These are phyloP conservation scores for Aspergillus niger DNA, from an alignment of 2,329 filamentous ascomycete genomes.

Conservation along the genomic window DNA sequence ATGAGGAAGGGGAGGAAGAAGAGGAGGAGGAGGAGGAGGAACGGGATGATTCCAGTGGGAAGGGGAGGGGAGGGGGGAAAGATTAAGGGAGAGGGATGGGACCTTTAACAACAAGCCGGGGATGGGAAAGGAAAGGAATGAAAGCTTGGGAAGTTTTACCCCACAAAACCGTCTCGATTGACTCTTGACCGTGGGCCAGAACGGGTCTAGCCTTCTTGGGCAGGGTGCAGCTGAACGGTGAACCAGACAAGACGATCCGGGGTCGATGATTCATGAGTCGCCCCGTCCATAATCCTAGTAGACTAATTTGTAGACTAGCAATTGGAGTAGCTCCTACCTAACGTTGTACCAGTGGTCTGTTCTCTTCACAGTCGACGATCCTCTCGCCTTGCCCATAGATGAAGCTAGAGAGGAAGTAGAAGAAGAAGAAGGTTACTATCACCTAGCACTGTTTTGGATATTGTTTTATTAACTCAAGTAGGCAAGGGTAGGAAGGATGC, in stretches of 20 bases:
- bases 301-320: no score
- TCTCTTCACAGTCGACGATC: no score
- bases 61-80: neutral
- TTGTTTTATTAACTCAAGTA: no score
- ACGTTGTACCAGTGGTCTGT: no score
- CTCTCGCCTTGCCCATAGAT: no score
- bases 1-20: no score
- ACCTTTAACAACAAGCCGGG: neutral
- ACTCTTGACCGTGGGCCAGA: constrained; percentile 25
- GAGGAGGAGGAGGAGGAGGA: constrained; percentile 7
- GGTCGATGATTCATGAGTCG: constrained; percentile 3
- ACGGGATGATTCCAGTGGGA: neutral
- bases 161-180: constrained; percentile 19
- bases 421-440: no score
- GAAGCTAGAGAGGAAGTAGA: no score
- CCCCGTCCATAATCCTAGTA: no score
- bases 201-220: constrained; percentile 17
- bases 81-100: neutral
- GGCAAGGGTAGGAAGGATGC: no score
- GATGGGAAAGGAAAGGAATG: neutral
- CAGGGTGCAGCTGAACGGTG: neutral
- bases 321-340: no score
- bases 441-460: no score
- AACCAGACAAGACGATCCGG: neutral
- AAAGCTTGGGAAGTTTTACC: constrained; percentile 14